phyloP scores from a whole-genome alignment of 2,329 filamentous ascomycete species.

The Microcyclosporella mali region DNA sequence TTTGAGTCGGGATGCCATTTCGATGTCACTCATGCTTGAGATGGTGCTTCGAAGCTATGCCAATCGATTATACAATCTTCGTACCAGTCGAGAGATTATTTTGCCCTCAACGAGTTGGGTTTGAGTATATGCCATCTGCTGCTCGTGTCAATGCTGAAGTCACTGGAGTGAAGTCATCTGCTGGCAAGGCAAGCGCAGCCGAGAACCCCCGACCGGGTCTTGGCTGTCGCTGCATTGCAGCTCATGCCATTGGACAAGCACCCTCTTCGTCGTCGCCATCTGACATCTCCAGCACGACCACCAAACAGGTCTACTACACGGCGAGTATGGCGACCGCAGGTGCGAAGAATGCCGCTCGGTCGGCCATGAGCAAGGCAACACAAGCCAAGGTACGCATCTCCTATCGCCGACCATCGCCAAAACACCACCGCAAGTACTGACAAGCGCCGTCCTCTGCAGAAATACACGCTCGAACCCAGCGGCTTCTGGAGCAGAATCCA shows the following conservation, averaged over 20 bases:
- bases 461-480: conserved; percentile 88
- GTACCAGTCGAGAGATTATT: too few relatives aligned
- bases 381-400: conserved; percentile 11
- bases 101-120: too few relatives aligned
- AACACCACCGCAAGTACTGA: conserved; percentile 3
- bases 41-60: too few relatives aligned
- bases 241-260: conserved; percentile 9
- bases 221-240: neutral
- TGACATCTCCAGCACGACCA: conserved; percentile 2
- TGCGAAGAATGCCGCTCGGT: conserved; percentile 14
- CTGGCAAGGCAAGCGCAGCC: conserved; percentile 9
- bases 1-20: conserved; percentile 13
- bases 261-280: neutral
- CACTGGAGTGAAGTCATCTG: conserved; percentile 3
- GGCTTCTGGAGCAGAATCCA: conserved; percentile 85
- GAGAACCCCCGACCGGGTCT: conserved; percentile 3
- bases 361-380: conserved; percentile 15
- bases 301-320: neutral
- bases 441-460: conserved; percentile 49
- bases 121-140: neutral
- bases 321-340: conserved; percentile 15
- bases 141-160: neutral
- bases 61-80: too few relatives aligned
- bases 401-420: neutral
- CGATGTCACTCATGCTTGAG: conserved; percentile 1